Conservation (phyloP, 2,329 filamentous ascomycete genomes). For the Rhexocercosporidium sp. region DNA sequence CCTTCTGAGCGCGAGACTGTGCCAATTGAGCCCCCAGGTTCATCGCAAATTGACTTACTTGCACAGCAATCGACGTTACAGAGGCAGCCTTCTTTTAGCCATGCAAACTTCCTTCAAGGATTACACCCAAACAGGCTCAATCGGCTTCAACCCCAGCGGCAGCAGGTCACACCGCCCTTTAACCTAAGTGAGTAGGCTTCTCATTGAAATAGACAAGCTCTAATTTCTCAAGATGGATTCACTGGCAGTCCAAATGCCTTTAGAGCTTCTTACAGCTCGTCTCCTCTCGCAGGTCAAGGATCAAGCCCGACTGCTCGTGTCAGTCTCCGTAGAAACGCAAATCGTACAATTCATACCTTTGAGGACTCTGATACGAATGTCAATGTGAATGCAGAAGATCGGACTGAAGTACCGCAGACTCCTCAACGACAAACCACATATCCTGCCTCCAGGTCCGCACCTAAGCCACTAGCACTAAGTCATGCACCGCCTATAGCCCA, state of each 20-base stretch:
- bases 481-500: conserved; percentile 41
- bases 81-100: background rate
- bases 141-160: conserved; percentile 34
- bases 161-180: conserved; percentile 39
- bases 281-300: conserved; percentile 27
- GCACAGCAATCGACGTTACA: background rate
- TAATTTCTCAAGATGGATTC: conserved; percentile 34
- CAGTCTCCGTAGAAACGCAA: conserved; percentile 33
- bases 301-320: conserved; percentile 40
- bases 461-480: conserved; percentile 27
- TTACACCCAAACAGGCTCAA: conserved; percentile 23
- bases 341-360: conserved; percentile 16
- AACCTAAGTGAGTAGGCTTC: conserved; percentile 35
- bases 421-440: conserved; percentile 19
- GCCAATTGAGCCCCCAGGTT: background rate
- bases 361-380: background rate
- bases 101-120: conserved; percentile 25
- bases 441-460: background rate
- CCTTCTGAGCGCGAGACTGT: background rate
- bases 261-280: conserved; percentile 23
- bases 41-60: background rate
- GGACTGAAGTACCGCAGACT: conserved; percentile 18
- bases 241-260: conserved; percentile 24
- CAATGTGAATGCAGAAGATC: conserved; percentile 1
- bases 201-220: background rate